Evolutionary conservation across 2,329 filamentous ascomycete species (phyloP).

Genomic region (Fusarium buharicum): DNA sequence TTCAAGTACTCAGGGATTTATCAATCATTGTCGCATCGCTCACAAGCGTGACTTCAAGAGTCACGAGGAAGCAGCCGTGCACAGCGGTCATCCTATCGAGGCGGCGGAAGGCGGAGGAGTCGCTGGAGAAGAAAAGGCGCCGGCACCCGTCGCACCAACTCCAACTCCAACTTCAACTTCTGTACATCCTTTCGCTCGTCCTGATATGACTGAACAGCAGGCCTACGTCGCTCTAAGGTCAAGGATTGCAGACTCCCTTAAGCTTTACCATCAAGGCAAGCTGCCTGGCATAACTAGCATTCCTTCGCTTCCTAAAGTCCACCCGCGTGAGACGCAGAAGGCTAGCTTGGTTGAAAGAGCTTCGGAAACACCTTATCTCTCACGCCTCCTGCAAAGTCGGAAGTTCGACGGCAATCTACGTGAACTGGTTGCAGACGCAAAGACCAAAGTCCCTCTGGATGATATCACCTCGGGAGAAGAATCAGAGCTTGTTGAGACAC

Average conservation of each 20-base stretch:
- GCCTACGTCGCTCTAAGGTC: conserved; percentile 61
- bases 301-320: conserved; percentile 47
- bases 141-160: conserved; percentile 18
- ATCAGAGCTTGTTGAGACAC: conserved; percentile 53
- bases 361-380: conserved; percentile 72
- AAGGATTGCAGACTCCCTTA: conserved; percentile 65
- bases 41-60: conserved; percentile 95
- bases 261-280: conserved; percentile 62
- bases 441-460: conserved; percentile 62
- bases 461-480: conserved; percentile 66
- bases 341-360: conserved; percentile 61
- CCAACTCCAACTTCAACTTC: conserved; percentile 33
- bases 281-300: conserved; percentile 60
- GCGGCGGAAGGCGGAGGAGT: conserved; percentile 34
- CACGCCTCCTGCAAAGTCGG: conserved; percentile 69
- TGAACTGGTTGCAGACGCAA: conserved; percentile 68
- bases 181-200: conserved; percentile 51
- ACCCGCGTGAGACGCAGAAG: conserved; percentile 23
- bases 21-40: conserved; percentile 97
- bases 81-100: conserved; percentile 85
- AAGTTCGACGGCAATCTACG: conserved; percentile 70
- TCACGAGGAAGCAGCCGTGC: conserved; percentile 91
- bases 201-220: conserved; percentile 64
- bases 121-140: conserved; percentile 43
- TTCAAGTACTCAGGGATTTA: conserved; percentile 97